Base-by-base conservation (phyloP, 495 filamentous ascomycete genomes). In the Cercophora samala region DNA sequence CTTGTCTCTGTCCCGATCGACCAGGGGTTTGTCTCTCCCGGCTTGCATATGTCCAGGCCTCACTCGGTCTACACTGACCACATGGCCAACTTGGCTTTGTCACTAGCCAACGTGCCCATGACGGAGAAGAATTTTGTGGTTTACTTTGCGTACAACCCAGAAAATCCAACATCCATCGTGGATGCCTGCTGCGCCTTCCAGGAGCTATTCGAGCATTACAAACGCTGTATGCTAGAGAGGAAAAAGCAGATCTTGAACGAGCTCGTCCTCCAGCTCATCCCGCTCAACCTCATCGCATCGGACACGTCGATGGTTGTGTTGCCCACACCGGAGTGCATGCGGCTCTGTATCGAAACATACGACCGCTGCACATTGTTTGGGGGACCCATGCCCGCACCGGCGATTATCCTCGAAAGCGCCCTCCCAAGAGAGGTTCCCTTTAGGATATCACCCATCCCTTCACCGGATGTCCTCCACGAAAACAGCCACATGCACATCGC, bases 401-500 rank as follows among this genome's bases (percentile, higher is more conserved):
- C 93, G 0, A 85, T 98, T 19, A 79, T 90, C 65, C 85, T 99
- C 0, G 91, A 93, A 61, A 85, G 89, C 65, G 77, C 86, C 5
- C 72, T 91, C 19, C 92, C 93, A 13, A 87, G 86, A 55, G 77
- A 76, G 23, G 90, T 98, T 61, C 87, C 90, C 53, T 97, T 99
- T 82, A 91, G 89, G 67, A 81, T 97, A 46, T 84, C 80, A 15
- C 72, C 85, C 5, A 86, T 82, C 21, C 88, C 90, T 0, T 88
- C 88, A 0, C 84, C 88, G 3, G 90, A 91, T 25, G 82, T 95
- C 0, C 77, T 97, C n/a, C 87, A 90, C 60, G 92, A 96, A 72
- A 92, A 93, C 42, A 88, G 86, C 15, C 89, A 89, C 67, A 85
- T 99, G 13, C 96, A 99, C 74, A 78, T 98, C 58, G 93, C 91